Evolutionary conservation across 2,329 filamentous ascomycete species (phyloP).

Genomic region (Cladosporium velox): DNA sequence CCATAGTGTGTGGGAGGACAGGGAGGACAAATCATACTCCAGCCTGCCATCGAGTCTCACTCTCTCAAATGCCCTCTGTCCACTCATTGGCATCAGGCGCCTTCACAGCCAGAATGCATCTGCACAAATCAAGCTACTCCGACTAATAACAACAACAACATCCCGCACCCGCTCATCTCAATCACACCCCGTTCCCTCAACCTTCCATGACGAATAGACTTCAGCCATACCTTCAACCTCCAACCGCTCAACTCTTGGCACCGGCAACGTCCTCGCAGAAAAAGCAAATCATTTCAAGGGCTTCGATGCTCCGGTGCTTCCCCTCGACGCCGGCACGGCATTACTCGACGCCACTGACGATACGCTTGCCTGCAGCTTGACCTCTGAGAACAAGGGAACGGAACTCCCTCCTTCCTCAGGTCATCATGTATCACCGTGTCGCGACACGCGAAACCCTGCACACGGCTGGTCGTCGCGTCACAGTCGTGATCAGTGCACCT

Average conservation of each 20-base stretch:
- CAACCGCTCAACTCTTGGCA: background rate
- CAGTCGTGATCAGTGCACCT: background rate
- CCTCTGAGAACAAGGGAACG: background rate
- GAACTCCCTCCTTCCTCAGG: background rate
- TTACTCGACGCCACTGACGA: constrained; percentile 2
- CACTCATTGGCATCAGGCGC: background rate
- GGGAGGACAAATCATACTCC: background rate
- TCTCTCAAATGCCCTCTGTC: background rate
- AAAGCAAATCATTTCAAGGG: background rate
- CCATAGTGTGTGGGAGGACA: background rate
- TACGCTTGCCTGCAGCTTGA: background rate
- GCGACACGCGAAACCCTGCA: background rate
- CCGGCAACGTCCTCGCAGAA: background rate
- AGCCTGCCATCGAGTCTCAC: background rate
- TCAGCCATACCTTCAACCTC: constrained; percentile 6
- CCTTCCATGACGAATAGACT: constrained; percentile 11
- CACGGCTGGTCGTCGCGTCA: background rate
- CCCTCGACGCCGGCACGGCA: constrained; percentile 2
- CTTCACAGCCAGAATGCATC: background rate
- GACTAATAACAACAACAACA: background rate
- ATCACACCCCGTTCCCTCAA: background rate
- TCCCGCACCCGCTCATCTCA: background rate
- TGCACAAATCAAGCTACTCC: background rate
- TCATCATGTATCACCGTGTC: constrained; percentile 3
- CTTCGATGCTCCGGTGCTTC: background rate